Conservation (phyloP, 2,329 filamentous ascomycete genomes). For the Tolypocladium amazonense region DNA sequence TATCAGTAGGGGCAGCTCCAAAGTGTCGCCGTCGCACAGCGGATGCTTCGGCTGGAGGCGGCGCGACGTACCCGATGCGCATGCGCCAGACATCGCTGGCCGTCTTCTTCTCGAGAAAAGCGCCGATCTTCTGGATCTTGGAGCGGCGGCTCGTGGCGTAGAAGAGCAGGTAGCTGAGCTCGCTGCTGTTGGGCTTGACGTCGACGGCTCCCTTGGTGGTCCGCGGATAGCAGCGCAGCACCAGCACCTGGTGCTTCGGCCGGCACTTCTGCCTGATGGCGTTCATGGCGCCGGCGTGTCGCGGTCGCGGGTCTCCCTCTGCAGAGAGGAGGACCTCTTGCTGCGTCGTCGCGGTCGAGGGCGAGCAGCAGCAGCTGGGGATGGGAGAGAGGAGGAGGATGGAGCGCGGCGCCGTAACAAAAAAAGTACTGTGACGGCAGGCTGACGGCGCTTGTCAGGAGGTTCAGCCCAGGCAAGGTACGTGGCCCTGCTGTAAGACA, state of each 20-base stretch:
- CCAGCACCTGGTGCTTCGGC: slow-evolving; percentile 92
- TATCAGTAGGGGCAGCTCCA: background rate
- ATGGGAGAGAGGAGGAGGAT: background rate
- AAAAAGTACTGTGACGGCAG: background rate
- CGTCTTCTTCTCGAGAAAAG: slow-evolving; percentile 89
- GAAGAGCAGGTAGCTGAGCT: slow-evolving; percentile 93
- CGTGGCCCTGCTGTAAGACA: background rate
- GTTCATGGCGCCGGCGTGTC: slow-evolving; percentile 36
- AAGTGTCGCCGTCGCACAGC: slow-evolving; percentile 1
- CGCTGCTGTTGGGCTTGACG: slow-evolving; percentile 91
- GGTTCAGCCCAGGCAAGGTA: background rate
- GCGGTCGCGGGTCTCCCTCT: background rate
- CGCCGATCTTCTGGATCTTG: slow-evolving; percentile 93
- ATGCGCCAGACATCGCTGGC: slow-evolving; percentile 82
- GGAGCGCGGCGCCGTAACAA: background rate
- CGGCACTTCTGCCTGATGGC: slow-evolving; percentile 60
- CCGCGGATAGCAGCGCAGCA: slow-evolving; percentile 92
- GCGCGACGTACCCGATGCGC: slow-evolving; percentile 61
- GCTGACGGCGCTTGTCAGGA: background rate
- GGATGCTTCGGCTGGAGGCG: background rate
- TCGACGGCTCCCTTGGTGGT: slow-evolving; percentile 85
- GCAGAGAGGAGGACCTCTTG: background rate
- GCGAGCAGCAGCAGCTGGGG: background rate
- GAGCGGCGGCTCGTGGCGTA: slow-evolving; percentile 89
- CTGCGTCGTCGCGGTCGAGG: background rate